A percentile compares a stretch with the other conserved stretches of the same genome.
These are phyloP conservation scores for Flaveria brownii DNA, from an alignment of 129 eudicot species.

Conservation along the genomic window DNA sequence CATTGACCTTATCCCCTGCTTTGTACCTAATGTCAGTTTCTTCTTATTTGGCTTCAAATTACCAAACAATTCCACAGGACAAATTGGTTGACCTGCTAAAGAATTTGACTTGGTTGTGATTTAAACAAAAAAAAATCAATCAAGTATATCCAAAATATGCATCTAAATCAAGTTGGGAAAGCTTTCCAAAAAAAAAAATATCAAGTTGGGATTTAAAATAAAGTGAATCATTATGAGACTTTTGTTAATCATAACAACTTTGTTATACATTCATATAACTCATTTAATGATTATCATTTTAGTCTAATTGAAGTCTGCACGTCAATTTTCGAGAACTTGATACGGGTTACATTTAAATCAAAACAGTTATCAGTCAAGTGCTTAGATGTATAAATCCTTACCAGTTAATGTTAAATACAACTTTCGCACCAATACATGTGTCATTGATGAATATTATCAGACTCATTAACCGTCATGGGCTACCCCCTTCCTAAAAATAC, in stretches of 20 bases:
- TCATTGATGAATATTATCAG: too few relatives aligned
- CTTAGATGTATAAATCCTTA: neutral
- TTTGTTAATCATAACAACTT: neutral
- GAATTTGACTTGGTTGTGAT: conserved; percentile 29
- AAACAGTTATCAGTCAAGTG: neutral
- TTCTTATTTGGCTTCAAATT: conserved; percentile 40
- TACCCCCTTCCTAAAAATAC: too few relatives aligned
- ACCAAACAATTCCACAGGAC: conserved; percentile 28
- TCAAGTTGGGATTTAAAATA: neutral
- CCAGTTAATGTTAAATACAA: neutral
- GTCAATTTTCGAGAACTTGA: neutral
- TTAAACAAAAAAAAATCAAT: conserved; percentile 8
- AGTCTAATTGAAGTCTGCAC: neutral
- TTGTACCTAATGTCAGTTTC: conserved; percentile 35
- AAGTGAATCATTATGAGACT: neutral
- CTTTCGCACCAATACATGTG: neutral
- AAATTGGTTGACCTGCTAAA: conserved; percentile 44
- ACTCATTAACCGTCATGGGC: too few relatives aligned
- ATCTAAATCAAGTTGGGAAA: conserved; percentile 10
- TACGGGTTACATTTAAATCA: neutral
- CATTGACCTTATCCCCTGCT: conserved; percentile 20
- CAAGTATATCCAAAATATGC: neutral
- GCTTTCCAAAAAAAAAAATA: too few relatives aligned
- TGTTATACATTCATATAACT: neutral
- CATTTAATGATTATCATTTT: neutral